A percentile compares a stretch with the other conserved stretches of the same genome.
These are phyloP conservation scores for Yarrowia alimentaria DNA, from an alignment of 805 yeast species.

Conservation along the genomic window DNA sequence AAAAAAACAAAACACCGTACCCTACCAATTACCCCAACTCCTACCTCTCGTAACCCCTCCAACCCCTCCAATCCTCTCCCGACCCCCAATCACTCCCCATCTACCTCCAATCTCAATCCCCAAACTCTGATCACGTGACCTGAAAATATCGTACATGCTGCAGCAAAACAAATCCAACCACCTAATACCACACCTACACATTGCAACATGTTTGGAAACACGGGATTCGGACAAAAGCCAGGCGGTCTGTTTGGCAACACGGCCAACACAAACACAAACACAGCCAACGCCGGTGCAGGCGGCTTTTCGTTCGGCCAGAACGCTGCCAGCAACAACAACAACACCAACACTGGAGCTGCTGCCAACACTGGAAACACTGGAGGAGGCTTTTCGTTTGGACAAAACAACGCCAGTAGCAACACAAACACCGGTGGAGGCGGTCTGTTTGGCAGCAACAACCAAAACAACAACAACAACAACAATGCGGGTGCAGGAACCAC, in stretches of 20 bases:
- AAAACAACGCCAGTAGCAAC: constrained; percentile 24
- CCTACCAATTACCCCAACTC: too few relatives aligned
- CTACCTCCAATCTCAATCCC: too few relatives aligned
- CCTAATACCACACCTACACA: constrained; percentile 15
- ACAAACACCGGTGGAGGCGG: constrained; percentile 27
- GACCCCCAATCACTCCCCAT: too few relatives aligned
- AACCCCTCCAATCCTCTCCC: too few relatives aligned
- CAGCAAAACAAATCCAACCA: constrained; percentile 13
- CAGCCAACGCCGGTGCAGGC: constrained; percentile 29
- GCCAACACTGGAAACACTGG: constrained; percentile 30
- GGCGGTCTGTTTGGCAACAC: constrained; percentile 7
- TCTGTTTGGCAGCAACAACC: constrained; percentile 30
- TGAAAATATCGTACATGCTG: background rate
- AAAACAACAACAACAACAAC: constrained; percentile 30
- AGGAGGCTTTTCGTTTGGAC: constrained; percentile 34
- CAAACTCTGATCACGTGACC: background rate
- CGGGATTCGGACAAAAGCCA: constrained; percentile 31
- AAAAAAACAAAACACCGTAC: too few relatives aligned
- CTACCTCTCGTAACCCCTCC: too few relatives aligned
- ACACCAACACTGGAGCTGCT: background rate
- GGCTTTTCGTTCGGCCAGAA: constrained; percentile 42
- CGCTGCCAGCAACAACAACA: constrained; percentile 30
- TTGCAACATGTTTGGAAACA: constrained; percentile 35
- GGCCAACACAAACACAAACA: constrained; percentile 5
- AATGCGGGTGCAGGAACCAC: constrained; percentile 28